Percentiles rank a stretch among this genome's conserved stretches.
Conservation (phyloP, 2,329 filamentous ascomycete genomes). For the Ophiostoma sp. region DNA sequence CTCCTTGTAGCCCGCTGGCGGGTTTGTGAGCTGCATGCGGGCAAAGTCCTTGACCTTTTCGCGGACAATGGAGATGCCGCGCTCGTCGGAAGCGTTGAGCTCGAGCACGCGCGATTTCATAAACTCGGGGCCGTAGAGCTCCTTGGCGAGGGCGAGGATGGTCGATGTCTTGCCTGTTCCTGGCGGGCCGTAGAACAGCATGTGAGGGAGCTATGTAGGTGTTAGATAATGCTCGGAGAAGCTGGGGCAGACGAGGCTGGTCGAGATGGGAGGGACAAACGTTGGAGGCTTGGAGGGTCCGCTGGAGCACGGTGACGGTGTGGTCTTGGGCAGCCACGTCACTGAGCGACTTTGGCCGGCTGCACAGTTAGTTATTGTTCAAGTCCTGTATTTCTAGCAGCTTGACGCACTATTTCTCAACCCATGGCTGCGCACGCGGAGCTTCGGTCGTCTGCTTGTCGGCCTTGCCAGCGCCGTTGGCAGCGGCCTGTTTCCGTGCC, state of each 20-base stretch:
- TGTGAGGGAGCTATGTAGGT: slow-evolving; percentile 74
- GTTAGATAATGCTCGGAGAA: neutral
- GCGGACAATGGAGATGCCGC: slow-evolving; percentile 92
- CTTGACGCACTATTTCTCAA: slow-evolving; percentile 85
- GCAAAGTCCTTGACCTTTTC: slow-evolving; percentile 99
- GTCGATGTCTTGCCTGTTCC: slow-evolving; percentile 98
- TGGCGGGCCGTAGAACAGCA: slow-evolving; percentile 98
- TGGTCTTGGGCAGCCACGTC: slow-evolving; percentile 98
- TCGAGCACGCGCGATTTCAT: slow-evolving; percentile 94
- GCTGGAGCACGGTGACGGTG: slow-evolving; percentile 84
- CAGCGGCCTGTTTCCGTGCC: slow-evolving; percentile 73
- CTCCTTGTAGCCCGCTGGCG: slow-evolving; percentile 61
- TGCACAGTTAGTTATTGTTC: slow-evolving; percentile 41
- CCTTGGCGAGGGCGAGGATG: slow-evolving; percentile 92
- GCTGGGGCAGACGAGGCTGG: neutral
- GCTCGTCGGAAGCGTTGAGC: slow-evolving; percentile 97
- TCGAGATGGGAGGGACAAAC: slow-evolving; percentile 40
- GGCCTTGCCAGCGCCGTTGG: slow-evolving; percentile 59
- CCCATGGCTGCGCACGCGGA: slow-evolving; percentile 79
- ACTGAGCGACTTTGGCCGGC: slow-evolving; percentile 84
- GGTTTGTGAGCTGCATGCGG: slow-evolving; percentile 84
- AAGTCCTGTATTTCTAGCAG: neutral
- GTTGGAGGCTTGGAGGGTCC: slow-evolving; percentile 91
- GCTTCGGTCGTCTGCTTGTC: slow-evolving; percentile 58
- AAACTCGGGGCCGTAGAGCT: slow-evolving; percentile 92